These are phyloP conservation scores for Glycyrrhiza uralensis DNA, from an alignment of 306 rosid species.

Conservation along the genomic window DNA sequence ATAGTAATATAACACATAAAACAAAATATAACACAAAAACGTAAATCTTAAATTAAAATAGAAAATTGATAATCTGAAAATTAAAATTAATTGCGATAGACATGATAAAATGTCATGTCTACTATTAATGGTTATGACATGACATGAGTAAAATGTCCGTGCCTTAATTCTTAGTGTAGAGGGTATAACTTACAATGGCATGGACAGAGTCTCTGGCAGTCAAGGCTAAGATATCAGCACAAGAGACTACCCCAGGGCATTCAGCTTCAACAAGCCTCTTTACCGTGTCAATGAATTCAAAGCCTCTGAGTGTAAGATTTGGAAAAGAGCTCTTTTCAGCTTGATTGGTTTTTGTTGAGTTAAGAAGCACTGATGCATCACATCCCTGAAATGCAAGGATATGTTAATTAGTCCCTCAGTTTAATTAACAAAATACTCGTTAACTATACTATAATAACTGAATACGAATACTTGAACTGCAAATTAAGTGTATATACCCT, in stretches of 20 bases:
- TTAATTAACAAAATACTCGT: neutral
- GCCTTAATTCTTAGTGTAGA: neutral
- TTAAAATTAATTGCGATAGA: too few species aligned
- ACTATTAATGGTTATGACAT: too few species aligned
- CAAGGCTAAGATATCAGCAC: slow-evolving; percentile 71
- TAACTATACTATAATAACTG: neutral
- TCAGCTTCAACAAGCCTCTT: slow-evolving; percentile 74
- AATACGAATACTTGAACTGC: neutral
- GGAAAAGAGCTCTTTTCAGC: slow-evolving; percentile 58
- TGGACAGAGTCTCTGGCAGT: slow-evolving; percentile 74
- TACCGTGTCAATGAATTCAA: slow-evolving; percentile 56
- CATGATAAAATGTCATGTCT: too few species aligned
- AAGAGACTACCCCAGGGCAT: slow-evolving; percentile 84
- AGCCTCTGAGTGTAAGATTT: slow-evolving; percentile 72
- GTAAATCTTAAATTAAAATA: too few species aligned
- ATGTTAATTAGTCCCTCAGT: neutral
- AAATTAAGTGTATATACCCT: slow-evolving; percentile 42
- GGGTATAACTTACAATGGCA: slow-evolving; percentile 53
- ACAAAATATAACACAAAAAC: too few species aligned
- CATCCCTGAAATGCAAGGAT: slow-evolving; percentile 58
- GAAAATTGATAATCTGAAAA: too few species aligned
- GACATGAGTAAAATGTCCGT: neutral
- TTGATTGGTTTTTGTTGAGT: slow-evolving; percentile 48
- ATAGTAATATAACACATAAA: neutral
- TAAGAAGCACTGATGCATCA: slow-evolving; percentile 77